A percentile compares a stretch with the other conserved stretches of the same genome.
These are phyloP conservation scores for Zymoseptoria passerinii DNA, from an alignment of 2,329 filamentous ascomycete genomes.

Conservation along the genomic window DNA sequence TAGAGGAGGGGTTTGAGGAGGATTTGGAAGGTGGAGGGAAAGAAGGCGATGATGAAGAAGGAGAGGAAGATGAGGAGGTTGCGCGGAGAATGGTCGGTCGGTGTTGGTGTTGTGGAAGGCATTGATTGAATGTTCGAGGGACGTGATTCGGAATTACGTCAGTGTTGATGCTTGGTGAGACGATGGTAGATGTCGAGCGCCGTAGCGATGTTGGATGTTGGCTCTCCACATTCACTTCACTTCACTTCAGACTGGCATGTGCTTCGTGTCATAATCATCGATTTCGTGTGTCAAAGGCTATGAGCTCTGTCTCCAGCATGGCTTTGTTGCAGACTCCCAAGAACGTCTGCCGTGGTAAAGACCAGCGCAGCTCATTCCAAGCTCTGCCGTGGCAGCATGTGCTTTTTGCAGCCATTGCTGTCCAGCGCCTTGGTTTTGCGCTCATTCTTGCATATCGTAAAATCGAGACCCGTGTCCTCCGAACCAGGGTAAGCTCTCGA, in stretches of 20 bases:
- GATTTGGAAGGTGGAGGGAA: slow-evolving; percentile 39
- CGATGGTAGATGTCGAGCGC: slow-evolving; percentile 2
- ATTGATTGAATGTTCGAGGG: not conserved
- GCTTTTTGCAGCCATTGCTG: not conserved
- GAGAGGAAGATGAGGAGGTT: slow-evolving; percentile 40
- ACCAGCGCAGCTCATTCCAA: not conserved
- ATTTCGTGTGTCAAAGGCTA: not conserved
- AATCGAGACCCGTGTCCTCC: not conserved
- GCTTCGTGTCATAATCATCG: not conserved
- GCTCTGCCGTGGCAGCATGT: not conserved
- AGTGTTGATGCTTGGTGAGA: slow-evolving; percentile 2
- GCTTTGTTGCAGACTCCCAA: not conserved
- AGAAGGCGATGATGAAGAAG: slow-evolving; percentile 44
- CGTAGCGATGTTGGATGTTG: no score
- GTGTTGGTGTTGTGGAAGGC: slow-evolving; percentile 16
- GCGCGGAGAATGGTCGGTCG: slow-evolving; percentile 24
- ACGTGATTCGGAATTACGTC: slow-evolving; percentile 7
- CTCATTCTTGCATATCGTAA: not conserved
- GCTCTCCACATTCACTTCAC: not conserved
- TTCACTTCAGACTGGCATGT: not conserved
- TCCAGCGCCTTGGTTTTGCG: not conserved
- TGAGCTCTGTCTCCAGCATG: not conserved
- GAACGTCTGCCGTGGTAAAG: not conserved
- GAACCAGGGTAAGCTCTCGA: not conserved
- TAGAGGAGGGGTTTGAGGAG: slow-evolving; percentile 27